Percentiles rank a stretch among this genome's conserved stretches.
phyloP scores from a whole-genome alignment of 2,329 filamentous ascomycete genomes.

The Colletotrichum endophyticum region DNA sequence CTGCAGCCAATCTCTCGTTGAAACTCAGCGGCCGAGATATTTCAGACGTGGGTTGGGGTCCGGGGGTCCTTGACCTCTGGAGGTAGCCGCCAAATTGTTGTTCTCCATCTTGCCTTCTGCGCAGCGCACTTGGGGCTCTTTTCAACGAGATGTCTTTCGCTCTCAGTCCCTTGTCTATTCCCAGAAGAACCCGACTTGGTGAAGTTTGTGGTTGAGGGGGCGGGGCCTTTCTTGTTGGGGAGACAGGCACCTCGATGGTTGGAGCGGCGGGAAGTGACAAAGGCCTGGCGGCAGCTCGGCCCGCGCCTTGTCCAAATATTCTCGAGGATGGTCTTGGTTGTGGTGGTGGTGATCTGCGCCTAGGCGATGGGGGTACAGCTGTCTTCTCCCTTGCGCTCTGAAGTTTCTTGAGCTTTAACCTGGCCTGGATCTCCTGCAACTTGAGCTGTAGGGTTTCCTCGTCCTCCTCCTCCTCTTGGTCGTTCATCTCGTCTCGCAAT shows the following conservation, averaged over 20 bases:
- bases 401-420: slow-evolving; percentile 84
- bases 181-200: slow-evolving; percentile 79
- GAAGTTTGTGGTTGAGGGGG: slow-evolving; percentile 65
- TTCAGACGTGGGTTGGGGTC: slow-evolving; percentile 28
- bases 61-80: slow-evolving; percentile 46
- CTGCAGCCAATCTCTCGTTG: slow-evolving; percentile 83
- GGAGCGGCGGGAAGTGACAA: slow-evolving; percentile 23
- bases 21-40: slow-evolving; percentile 64
- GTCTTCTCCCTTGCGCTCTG: slow-evolving; percentile 64
- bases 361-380: slow-evolving; percentile 26
- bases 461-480: slow-evolving; percentile 73
- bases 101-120: slow-evolving; percentile 34
- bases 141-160: slow-evolving; percentile 86
- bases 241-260: slow-evolving; percentile 74
- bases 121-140: slow-evolving; percentile 62
- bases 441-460: slow-evolving; percentile 90
- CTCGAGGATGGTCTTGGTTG: slow-evolving; percentile 24
- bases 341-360: background rate
- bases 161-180: slow-evolving; percentile 87
- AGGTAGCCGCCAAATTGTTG: slow-evolving; percentile 44
- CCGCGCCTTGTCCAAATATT: slow-evolving; percentile 29
- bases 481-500: slow-evolving; percentile 29
- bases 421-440: slow-evolving; percentile 86
- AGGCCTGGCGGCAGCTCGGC: slow-evolving; percentile 14
- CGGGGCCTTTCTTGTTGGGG: slow-evolving; percentile 68